Evolutionary conservation across 805 yeast genomes (phyloP), one percentile per base, ranked within the genome.

Genomic region (Pichia membranifaciens): DNA sequence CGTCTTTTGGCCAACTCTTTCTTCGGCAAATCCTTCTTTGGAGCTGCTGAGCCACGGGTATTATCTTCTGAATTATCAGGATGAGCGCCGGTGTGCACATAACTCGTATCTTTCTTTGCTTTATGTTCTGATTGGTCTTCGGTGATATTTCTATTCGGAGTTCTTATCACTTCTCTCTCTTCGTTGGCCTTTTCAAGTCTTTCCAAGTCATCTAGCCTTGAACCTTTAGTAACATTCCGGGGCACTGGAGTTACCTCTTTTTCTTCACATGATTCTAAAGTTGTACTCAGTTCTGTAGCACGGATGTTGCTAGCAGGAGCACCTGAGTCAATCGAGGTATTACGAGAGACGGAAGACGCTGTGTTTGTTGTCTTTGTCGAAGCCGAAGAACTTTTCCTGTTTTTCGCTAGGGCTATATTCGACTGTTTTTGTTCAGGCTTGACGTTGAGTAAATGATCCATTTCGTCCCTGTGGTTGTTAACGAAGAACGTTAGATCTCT

Each of bases 191-290:
- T 25, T 25, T 25, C 29, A 25, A 25, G 29, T 10, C 10, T 25
- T 25, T 25, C 29, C 10, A 25, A 10, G 29, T 25, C 29, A 7
- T 25, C 29, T 25, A 25, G 10, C 23, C 21, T 37, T 8, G 28
- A 23, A 37, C n/a, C n/a, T 15, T 37, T 28, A 18, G 15, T 21
- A 3, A 5, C 5, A 37, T 20, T 8, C 13, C 18, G 5, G n/a
- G 49, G 41, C 21, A 37, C 7, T 20, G 40, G 40, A 13, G 40
- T 37, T 7, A 7, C 10, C 33, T 43, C 41, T 9, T 28, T 33
- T 25, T 47, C 50, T 2, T 43, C 35, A 38, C 47, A 43, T 2
- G 50, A 31, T 21, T 42, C 50, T 23, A 47, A 36, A n/a, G 28
- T 9, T 34, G 31, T 7, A 29, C 13, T 28, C 8, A 32, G 28